Evolutionary conservation across 2,329 filamentous ascomycete genomes (phyloP).

Genomic region (Colletotrichum sp.): DNA sequence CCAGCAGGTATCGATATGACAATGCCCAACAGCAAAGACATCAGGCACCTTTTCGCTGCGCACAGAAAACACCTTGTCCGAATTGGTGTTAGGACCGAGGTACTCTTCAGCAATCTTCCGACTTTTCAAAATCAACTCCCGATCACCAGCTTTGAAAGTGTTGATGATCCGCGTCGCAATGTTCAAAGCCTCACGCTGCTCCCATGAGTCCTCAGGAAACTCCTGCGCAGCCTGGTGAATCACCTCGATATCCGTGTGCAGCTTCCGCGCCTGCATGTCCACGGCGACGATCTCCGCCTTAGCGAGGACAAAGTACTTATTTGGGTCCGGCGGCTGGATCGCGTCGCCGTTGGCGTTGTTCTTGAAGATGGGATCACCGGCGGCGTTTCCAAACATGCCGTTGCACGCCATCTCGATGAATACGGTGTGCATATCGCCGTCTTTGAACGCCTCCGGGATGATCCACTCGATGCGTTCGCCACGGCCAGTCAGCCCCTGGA

Average conservation of each 20-base stretch:
- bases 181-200: conserved; percentile 66
- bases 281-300: conserved; percentile 68
- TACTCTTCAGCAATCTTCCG: conserved; percentile 66
- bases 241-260: conserved; percentile 72
- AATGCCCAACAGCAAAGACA: conserved; percentile 69
- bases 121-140: conserved; percentile 58
- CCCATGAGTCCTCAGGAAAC: conserved; percentile 67
- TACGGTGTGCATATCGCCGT: conserved; percentile 66
- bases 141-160: conserved; percentile 64
- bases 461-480: conserved; percentile 70
- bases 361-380: conserved; percentile 23
- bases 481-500: conserved; percentile 69
- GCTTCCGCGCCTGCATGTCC: conserved; percentile 62
- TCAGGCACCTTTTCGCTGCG: conserved; percentile 53
- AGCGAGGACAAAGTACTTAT: conserved; percentile 61
- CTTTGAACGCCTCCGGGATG: conserved; percentile 60
- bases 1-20: conserved; percentile 75
- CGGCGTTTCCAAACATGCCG: conserved; percentile 64
- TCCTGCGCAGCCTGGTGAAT: conserved; percentile 69
- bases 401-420: conserved; percentile 77
- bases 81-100: conserved; percentile 63
- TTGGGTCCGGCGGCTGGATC: conserved; percentile 66
- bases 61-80: conserved; percentile 61
- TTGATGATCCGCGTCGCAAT: conserved; percentile 70
- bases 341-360: conserved; percentile 56